Evolutionary conservation across 2,329 filamentous ascomycete species (phyloP).

Genomic region (Emmonsiellopsis sp.): DNA sequence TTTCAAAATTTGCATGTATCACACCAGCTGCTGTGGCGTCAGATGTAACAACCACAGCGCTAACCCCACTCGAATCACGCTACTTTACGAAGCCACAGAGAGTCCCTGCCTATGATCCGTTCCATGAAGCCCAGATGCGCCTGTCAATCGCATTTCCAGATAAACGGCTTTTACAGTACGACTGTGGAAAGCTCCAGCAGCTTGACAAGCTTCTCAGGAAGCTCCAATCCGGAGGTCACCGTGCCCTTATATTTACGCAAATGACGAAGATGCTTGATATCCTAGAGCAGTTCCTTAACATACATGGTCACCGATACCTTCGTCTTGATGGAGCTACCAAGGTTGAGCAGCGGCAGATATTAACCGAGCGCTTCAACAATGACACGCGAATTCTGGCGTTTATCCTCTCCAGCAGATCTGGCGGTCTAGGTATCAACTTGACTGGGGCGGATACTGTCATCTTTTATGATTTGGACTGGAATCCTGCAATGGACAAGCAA

Average conservation of each 20-base stretch:
- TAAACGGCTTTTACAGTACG: constrained; percentile 90
- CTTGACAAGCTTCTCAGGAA: constrained; percentile 77
- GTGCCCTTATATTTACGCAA: constrained; percentile 95
- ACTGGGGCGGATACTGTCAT: constrained; percentile 96
- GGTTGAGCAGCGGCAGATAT: constrained; percentile 86
- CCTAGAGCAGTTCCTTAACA: constrained; percentile 93
- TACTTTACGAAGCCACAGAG: constrained; percentile 37
- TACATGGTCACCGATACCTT: constrained; percentile 93
- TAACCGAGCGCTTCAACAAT: constrained; percentile 94
- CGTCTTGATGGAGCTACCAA: constrained; percentile 94
- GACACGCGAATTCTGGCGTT: constrained; percentile 88
- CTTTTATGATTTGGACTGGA: constrained; percentile 99
- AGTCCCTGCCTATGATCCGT: constrained; percentile 60
- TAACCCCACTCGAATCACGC: constrained; percentile 53
- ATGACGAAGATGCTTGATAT: constrained; percentile 99
- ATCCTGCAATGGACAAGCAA: constrained; percentile 98
- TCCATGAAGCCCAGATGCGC: constrained; percentile 87
- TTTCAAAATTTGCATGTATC: constrained; percentile 84
- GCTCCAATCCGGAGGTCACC: constrained; percentile 80
- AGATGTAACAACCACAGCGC: constrained; percentile 59
- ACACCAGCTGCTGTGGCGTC: constrained; percentile 80
- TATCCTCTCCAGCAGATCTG: constrained; percentile 88
- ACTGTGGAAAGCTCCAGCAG: constrained; percentile 91
- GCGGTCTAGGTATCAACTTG: constrained; percentile 89
- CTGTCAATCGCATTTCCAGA: constrained; percentile 95